Conservation (phyloP, 768 basidiomycete species). For the Lactarius sp. region DNA sequence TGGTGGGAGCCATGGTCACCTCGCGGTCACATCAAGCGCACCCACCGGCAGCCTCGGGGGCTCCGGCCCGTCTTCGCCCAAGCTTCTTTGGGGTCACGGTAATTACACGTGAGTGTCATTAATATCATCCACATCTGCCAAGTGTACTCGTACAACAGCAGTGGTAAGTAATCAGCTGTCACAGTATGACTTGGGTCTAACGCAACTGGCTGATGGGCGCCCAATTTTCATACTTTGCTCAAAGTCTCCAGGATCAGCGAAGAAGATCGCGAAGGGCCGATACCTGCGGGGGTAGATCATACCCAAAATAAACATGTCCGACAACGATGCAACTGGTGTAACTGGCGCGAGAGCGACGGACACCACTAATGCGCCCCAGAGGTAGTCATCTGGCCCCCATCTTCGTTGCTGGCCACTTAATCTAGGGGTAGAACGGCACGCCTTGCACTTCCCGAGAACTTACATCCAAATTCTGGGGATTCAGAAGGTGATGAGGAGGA, state of each 20-base stretch:
- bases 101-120: background rate
- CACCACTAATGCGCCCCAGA: background rate
- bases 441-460: slow-evolving; percentile 16
- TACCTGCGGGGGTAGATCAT: slow-evolving; percentile 1
- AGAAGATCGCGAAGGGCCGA: background rate
- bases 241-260: background rate
- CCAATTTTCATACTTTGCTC: background rate
- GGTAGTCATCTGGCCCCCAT: slow-evolving; percentile 1
- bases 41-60: background rate
- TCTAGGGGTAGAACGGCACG: slow-evolving; percentile 21
- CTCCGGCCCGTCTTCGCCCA: background rate
- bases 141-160: background rate
- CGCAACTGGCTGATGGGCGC: background rate
- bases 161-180: background rate
- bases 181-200: background rate
- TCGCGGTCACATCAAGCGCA: background rate
- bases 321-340: background rate
- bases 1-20: slow-evolving; percentile 41
- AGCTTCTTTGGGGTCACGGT: too few relatives aligned
- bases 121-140: background rate
- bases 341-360: background rate
- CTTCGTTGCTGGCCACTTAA: background rate
- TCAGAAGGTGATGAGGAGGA: slow-evolving; percentile 53
- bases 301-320: slow-evolving; percentile 13
- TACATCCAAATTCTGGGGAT: slow-evolving; percentile 28